Conservation (phyloP, 2,329 filamentous ascomycete genomes). For the Alternaria gansuensis region DNA sequence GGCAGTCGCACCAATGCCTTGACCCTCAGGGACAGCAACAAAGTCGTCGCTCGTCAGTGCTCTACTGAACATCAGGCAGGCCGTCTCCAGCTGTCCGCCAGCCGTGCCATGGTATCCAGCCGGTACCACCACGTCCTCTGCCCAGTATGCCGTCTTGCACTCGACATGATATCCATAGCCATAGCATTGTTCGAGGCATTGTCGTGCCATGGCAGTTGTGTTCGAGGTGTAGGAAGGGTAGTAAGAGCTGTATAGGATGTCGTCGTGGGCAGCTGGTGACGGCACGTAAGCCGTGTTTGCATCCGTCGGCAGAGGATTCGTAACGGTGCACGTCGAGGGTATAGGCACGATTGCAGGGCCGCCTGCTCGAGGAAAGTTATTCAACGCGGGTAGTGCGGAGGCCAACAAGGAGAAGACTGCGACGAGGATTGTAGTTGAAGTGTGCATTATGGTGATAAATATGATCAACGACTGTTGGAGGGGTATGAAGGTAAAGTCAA, state of each 20-base stretch:
- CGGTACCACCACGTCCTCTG: slow-evolving; percentile 50
- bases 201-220: slow-evolving; percentile 38
- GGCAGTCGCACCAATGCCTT: slow-evolving; percentile 46
- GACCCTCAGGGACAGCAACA: slow-evolving; percentile 37
- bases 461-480: slow-evolving; percentile 1
- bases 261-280: slow-evolving; percentile 26
- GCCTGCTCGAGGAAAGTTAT: slow-evolving; percentile 41
- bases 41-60: slow-evolving; percentile 42
- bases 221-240: slow-evolving; percentile 46
- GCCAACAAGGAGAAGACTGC: slow-evolving; percentile 12
- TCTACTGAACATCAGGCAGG: slow-evolving; percentile 50
- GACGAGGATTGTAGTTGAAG: slow-evolving; percentile 6
- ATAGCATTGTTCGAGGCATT: slow-evolving; percentile 55
- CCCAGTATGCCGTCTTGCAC: slow-evolving; percentile 52
- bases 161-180: slow-evolving; percentile 49
- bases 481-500: neutral
- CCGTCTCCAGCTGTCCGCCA: slow-evolving; percentile 45
- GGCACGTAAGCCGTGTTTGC: slow-evolving; percentile 40
- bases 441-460: slow-evolving; percentile 11
- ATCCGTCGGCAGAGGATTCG: slow-evolving; percentile 34
- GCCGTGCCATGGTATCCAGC: slow-evolving; percentile 45
- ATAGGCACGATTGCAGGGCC: slow-evolving; percentile 48
- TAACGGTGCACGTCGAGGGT: slow-evolving; percentile 49
- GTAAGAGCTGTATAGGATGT: slow-evolving; percentile 43
- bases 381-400: slow-evolving; percentile 16